phyloP scores from a whole-genome alignment of 2,329 filamentous ascomycete genomes.

The Alternaria burnsii region DNA sequence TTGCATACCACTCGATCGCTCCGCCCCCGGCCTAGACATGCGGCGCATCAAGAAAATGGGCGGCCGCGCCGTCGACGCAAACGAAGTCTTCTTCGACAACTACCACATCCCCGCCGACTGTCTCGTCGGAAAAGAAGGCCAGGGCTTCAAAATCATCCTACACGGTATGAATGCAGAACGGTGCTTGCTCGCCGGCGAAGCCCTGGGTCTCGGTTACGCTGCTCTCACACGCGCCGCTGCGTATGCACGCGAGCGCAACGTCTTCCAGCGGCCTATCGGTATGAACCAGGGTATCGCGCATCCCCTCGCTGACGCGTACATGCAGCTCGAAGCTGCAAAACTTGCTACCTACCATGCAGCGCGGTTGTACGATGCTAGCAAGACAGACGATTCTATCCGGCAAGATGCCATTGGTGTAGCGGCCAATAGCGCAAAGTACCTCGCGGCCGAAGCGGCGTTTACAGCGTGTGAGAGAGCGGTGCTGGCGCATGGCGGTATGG shows the following conservation, averaged over 20 bases:
- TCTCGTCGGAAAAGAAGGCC: constrained; percentile 74
- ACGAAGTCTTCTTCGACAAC: constrained; percentile 87
- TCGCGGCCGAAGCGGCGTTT: constrained; percentile 69
- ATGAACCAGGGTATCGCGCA: constrained; percentile 68
- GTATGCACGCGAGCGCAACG: constrained; percentile 60
- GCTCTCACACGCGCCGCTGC: constrained; percentile 56
- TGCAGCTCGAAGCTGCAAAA: constrained; percentile 69
- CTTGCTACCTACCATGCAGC: constrained; percentile 69
- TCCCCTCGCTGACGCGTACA: constrained; percentile 66
- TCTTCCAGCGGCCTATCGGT: constrained; percentile 67
- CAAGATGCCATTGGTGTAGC: constrained; percentile 61
- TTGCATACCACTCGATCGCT: constrained; percentile 76
- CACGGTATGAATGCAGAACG: constrained; percentile 62
- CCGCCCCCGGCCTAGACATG: constrained; percentile 69
- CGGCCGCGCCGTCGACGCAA: constrained; percentile 80
- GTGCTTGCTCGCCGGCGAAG: constrained; percentile 72
- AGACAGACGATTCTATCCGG: constrained; percentile 21
- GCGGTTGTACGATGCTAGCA: constrained; percentile 63
- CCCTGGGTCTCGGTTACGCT: constrained; percentile 80
- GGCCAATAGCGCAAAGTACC: constrained; percentile 65
- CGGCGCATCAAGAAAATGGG: constrained; percentile 86
- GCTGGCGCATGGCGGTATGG: constrained; percentile 68
- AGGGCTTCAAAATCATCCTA: constrained; percentile 75
- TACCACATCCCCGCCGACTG: constrained; percentile 71
- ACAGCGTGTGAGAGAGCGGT: constrained; percentile 66